Conservation (phyloP, 768 basidiomycete genomes). For the Hypholoma sublateritium region DNA sequence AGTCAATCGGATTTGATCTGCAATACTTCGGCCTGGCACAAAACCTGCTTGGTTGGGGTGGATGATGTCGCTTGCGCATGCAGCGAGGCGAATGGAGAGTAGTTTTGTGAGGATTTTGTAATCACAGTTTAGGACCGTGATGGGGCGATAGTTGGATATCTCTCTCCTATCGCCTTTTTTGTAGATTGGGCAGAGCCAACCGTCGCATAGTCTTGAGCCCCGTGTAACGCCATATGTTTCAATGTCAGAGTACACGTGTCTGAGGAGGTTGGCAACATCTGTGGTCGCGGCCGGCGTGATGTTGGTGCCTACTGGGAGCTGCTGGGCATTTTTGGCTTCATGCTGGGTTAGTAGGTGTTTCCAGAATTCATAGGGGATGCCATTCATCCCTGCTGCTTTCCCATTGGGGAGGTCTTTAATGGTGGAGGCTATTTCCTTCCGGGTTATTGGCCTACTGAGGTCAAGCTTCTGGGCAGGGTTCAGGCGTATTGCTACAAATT, state of each 20-base stretch:
- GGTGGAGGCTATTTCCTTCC: neutral
- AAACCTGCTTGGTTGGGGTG: neutral
- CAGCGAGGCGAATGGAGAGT: slow-evolving; percentile 18
- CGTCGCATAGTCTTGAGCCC: slow-evolving; percentile 22
- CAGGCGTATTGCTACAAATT: neutral
- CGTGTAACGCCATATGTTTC: slow-evolving; percentile 17
- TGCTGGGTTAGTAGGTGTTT: neutral
- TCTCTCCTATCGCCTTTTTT: slow-evolving; percentile 36
- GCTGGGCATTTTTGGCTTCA: neutral
- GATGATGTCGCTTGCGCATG: too few relatives aligned
- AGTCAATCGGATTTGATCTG: slow-evolving; percentile 25
- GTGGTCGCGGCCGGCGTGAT: too few relatives aligned
- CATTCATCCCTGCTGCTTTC: slow-evolving; percentile 8
- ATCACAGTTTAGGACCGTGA: slow-evolving; percentile 33
- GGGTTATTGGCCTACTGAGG: neutral
- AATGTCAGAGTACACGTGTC: slow-evolving; percentile 26
- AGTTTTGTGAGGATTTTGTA: slow-evolving; percentile 32
- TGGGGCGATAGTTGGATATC: slow-evolving; percentile 23
- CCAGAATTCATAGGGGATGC: slow-evolving; percentile 9
- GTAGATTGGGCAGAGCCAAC: slow-evolving; percentile 40
- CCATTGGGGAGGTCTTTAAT: slow-evolving; percentile 5
- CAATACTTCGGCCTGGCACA: neutral
- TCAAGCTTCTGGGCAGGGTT: neutral
- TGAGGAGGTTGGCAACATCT: slow-evolving; percentile 10
- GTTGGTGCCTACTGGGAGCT: too few relatives aligned